phyloP scores from a whole-genome alignment of 2,329 filamentous ascomycete species.

The Pezizomycotina sp. region DNA sequence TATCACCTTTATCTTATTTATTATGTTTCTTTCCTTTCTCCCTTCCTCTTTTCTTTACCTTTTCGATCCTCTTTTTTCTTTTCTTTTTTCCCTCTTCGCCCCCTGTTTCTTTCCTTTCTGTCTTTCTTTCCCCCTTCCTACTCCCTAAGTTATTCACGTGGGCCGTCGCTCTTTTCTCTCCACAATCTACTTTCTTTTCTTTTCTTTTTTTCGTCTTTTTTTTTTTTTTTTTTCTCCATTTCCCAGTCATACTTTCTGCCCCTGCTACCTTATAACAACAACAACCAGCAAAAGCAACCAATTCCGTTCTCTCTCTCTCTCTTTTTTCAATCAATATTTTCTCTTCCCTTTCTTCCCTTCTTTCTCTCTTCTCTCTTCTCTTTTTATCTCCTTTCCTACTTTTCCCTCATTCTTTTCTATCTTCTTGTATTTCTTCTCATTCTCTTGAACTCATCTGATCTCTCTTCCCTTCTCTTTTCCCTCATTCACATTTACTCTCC shows the following conservation, averaged over 20 bases:
- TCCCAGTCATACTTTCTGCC: too few relatives aligned
- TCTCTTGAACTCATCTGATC: too few relatives aligned
- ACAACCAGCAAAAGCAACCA: too few relatives aligned
- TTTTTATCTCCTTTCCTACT: too few relatives aligned
- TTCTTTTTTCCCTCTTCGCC: constrained; percentile 8
- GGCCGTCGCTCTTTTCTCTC: constrained; percentile 1
- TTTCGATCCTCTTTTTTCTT: constrained; percentile 7
- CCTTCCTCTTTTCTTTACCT: constrained; percentile 7
- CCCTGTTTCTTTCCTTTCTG: not conserved
- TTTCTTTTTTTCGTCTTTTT: constrained; percentile 4
- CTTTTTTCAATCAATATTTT: too few relatives aligned
- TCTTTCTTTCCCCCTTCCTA: constrained; percentile 3
- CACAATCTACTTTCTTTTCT: not conserved
- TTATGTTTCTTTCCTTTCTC: not conserved
- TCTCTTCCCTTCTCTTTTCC: too few relatives aligned
- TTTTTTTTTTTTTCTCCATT: constrained; percentile 4
- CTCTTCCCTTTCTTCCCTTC: not conserved
- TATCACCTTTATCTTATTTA: not conserved
- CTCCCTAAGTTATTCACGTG: not conserved
- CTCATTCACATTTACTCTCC: too few relatives aligned
- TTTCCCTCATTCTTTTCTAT: too few relatives aligned
- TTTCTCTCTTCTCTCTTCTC: constrained; percentile 6
- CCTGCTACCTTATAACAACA: too few relatives aligned
- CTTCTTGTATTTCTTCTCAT: too few relatives aligned
- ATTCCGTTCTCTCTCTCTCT: too few relatives aligned